phyloP scores from a whole-genome alignment of 106 monocot species.

The Dendrobium chrysotoxum region DNA sequence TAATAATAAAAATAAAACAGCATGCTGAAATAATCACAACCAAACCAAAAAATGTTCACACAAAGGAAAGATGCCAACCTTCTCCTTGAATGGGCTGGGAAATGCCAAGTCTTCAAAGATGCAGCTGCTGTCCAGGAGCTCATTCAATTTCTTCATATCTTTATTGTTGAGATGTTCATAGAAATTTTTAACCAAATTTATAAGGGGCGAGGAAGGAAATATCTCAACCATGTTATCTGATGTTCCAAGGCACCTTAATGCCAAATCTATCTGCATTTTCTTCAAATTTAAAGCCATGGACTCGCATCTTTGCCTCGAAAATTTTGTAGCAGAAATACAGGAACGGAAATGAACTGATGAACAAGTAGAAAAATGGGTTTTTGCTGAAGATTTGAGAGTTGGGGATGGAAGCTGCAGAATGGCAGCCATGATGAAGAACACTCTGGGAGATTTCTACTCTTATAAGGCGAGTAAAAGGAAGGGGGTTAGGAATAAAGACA shows the following conservation, averaged over 20 bases:
- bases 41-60: no score
- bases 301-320: not conserved
- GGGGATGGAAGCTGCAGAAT: not conserved
- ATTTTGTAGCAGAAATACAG: not conserved
- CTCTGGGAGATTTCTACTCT: not conserved
- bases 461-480: slow-evolving; percentile 5
- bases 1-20: no score
- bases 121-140: slow-evolving; percentile 44
- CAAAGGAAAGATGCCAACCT: slow-evolving; percentile 28
- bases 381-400: not conserved
- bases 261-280: not conserved
- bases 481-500: not conserved
- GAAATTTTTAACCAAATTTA: slow-evolving; percentile 25
- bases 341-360: not conserved
- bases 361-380: not conserved
- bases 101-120: slow-evolving; percentile 50
- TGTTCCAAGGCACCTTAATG: not conserved
- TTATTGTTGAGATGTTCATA: slow-evolving; percentile 46
- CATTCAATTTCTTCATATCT: slow-evolving; percentile 22
- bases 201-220: slow-evolving; percentile 17
- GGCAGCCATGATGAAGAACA: not conserved
- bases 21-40: no score
- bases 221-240: not conserved
- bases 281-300: not conserved
- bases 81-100: slow-evolving; percentile 37